These are phyloP conservation scores for Colletotrichum orbiculare DNA, from an alignment of 2,329 filamentous ascomycete genomes.

Conservation along the genomic window DNA sequence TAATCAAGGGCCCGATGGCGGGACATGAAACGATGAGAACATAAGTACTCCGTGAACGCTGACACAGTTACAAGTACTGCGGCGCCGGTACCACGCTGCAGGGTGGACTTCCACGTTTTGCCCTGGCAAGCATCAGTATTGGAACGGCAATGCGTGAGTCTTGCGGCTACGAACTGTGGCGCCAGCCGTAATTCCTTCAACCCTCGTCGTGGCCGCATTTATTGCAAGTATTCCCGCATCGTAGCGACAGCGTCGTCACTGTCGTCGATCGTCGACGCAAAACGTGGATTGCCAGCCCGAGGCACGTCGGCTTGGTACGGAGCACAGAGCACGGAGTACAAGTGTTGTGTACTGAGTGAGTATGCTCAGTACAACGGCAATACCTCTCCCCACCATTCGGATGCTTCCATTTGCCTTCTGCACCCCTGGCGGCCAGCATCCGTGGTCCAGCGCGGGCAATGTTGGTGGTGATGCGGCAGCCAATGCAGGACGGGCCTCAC, in stretches of 20 bases:
- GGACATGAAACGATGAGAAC: constrained; percentile 32
- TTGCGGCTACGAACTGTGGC: neutral
- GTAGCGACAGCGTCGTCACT: too few relatives aligned
- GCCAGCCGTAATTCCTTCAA: neutral
- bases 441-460: constrained; percentile 7
- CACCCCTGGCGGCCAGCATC: constrained; percentile 23
- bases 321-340: too few relatives aligned
- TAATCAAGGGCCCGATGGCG: constrained; percentile 19
- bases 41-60: constrained; percentile 13
- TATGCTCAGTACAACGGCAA: too few relatives aligned
- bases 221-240: too few relatives aligned
- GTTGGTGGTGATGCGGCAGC: constrained; percentile 27
- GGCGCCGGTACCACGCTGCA: constrained; percentile 16
- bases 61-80: constrained; percentile 10
- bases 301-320: too few relatives aligned
- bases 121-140: constrained; percentile 14
- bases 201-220: too few relatives aligned
- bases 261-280: too few relatives aligned
- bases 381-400: constrained; percentile 26
- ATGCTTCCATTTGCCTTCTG: constrained; percentile 30
- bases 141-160: constrained; percentile 5
- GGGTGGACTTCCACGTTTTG: constrained; percentile 20
- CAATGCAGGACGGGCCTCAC: constrained; percentile 19
- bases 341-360: too few relatives aligned
- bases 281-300: too few relatives aligned